Evolutionary conservation across 345 rosid species (phyloP), one percentile per base, ranked within the genome.

Genomic region (Brassica rapa): DNA sequence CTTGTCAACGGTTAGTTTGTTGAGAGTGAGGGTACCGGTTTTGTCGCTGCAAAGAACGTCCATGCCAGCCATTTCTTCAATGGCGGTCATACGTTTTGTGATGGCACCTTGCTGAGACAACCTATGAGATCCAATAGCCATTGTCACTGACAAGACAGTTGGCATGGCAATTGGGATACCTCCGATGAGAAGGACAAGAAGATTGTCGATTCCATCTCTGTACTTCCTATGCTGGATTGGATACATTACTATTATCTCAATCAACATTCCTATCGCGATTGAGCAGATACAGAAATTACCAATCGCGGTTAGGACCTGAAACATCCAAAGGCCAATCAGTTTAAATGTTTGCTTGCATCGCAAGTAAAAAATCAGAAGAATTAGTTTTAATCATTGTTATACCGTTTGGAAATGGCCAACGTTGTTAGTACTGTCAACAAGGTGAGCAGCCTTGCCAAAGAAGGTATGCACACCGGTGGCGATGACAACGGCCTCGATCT

Each of bases 161-260:
- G 98, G 98, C 98, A 94, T 94, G 1, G 98, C 98, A 41, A 94
- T 94, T 2, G 98, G 98, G 76, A 94, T 94, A 51, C 98, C 98
- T 49, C 98, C 98, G 8, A 94, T 94, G 66, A 94, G 97, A 71
- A 94, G 97, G 74, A 94, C 98, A 81, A 92, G 87, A 74, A 94
- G 90, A 78, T 94, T 94, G 82, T 94, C 98, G 21, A 94, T 93
- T 32, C 95, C 96, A 61, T 91, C 94, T 79, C 97, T 86, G 77
- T 91, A 93, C 49, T 65, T 82, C 78, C 95, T 86, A 6, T 85
- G 80, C 77, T 94, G 97, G 81, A 93, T 85, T 8, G 84, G 87
- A 74, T 86, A 93, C 99, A 94, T 94, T 62, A 88, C 83, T 10
- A 94, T 23, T 1, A 94, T 80, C 83, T 93, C 99, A 53, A 93